Evolutionary conservation across 179 eudicot species (phyloP).

Genomic region (Carnegiea gigantea): DNA sequence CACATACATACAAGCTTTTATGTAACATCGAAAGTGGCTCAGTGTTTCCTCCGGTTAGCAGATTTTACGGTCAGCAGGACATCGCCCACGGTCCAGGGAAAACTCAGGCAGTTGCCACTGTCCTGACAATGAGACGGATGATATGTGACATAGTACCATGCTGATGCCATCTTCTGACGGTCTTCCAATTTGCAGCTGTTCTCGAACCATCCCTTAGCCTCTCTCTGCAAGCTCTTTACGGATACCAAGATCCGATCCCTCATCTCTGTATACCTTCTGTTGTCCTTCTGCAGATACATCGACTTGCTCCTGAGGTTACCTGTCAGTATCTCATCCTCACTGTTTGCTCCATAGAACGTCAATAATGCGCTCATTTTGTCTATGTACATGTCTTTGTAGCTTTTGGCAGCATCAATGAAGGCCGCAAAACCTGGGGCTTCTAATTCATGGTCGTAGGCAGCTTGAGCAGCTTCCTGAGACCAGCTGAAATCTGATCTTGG

Average conservation of each 20-base stretch:
- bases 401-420: conserved; percentile 52
- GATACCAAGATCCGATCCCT: conserved; percentile 76
- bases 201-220: conserved; percentile 78
- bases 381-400: conserved; percentile 58
- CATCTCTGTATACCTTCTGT: conserved; percentile 69
- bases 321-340: conserved; percentile 75
- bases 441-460: conserved; percentile 66
- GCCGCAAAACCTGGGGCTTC: conserved; percentile 58
- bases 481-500: conserved; percentile 30
- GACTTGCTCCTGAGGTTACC: conserved; percentile 66
- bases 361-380: conserved; percentile 56
- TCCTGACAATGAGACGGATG: conserved; percentile 54
- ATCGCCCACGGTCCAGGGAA: conserved; percentile 86
- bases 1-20: neutral
- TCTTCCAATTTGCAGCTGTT: conserved; percentile 44
- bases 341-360: conserved; percentile 66
- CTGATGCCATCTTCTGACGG: conserved; percentile 70
- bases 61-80: conserved; percentile 60
- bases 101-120: conserved; percentile 66
- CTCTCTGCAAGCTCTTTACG: conserved; percentile 60
- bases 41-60: conserved; percentile 23
- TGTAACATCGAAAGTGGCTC: neutral
- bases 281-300: conserved; percentile 60
- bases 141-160: conserved; percentile 91
- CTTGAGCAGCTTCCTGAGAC: conserved; percentile 43